Conservation (phyloP, 163 green algal genomes). For the Volvox carteri region DNA sequence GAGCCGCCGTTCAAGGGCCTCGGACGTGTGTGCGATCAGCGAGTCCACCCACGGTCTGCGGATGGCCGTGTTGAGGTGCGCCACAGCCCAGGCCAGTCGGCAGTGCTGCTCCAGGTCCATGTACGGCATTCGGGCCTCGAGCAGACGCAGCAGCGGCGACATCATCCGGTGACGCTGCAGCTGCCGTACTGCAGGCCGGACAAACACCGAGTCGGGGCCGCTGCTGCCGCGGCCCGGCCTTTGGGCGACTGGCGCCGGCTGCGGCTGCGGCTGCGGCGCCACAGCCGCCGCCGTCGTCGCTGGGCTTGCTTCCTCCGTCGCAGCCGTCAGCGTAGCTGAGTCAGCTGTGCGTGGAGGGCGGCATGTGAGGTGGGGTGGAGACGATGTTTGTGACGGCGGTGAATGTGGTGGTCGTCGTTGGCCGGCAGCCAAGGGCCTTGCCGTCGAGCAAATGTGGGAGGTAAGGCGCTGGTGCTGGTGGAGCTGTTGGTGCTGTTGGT, state of each 20-base stretch:
- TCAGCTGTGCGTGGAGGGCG: too few relatives aligned
- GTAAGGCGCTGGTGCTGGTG: too few relatives aligned
- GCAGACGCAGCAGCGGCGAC: not conserved
- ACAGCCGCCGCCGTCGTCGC: not conserved
- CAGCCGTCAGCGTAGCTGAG: too few relatives aligned
- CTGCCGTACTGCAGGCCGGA: conserved; percentile 13
- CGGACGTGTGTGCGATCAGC: not conserved
- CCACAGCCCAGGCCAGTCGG: conserved; percentile 14
- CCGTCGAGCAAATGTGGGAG: too few relatives aligned
- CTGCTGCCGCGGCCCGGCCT: too few relatives aligned
- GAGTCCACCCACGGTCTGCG: not conserved
- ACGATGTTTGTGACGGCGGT: too few relatives aligned
- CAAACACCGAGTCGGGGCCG: not conserved
- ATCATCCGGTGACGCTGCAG: not conserved
- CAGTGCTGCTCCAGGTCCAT: conserved; percentile 31
- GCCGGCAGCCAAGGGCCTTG: too few relatives aligned
- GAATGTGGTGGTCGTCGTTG: too few relatives aligned
- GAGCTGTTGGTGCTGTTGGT: too few relatives aligned
- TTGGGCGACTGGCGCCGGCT: too few relatives aligned
- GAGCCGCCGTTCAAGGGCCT: not conserved
- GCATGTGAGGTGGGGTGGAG: too few relatives aligned
- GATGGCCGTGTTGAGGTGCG: not conserved
- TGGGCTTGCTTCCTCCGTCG: not conserved
- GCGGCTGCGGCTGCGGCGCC: not conserved
- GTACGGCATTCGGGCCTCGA: not conserved